Conservation (phyloP, 495 filamentous ascomycete species). For the Xylaria nigripes region DNA sequence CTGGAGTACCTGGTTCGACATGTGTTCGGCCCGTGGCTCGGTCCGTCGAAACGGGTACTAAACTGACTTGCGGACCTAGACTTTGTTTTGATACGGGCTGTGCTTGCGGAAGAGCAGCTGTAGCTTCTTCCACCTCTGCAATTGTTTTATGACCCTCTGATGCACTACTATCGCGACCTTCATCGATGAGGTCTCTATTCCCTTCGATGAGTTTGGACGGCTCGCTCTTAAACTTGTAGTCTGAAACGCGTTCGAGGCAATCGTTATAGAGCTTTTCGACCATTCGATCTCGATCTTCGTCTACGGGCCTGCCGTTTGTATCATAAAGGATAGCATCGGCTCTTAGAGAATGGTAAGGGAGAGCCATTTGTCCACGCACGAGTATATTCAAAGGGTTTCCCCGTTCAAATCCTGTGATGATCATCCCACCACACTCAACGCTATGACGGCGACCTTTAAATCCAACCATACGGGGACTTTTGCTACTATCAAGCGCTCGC, state of each 20-base stretch:
- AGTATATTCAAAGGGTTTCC: conserved; percentile 90
- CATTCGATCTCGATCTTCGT: conserved; percentile 69
- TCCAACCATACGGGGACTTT: conserved; percentile 22
- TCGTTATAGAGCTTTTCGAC: conserved; percentile 91
- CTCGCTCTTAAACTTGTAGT: conserved; percentile 70
- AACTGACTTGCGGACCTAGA: conserved; percentile 39
- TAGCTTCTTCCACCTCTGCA: conserved; percentile 56
- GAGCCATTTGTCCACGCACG: conserved; percentile 80
- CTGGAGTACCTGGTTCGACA: conserved; percentile 48
- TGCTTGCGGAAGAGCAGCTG: conserved; percentile 39
- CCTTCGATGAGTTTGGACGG: conserved; percentile 69
- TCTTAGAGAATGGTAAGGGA: conserved; percentile 74
- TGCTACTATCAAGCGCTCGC: conserved; percentile 51
- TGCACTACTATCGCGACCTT: conserved; percentile 61
- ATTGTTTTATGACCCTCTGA: conserved; percentile 64
- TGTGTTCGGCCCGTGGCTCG: conserved; percentile 53
- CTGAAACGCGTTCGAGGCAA: conserved; percentile 79
- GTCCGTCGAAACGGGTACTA: conserved; percentile 51
- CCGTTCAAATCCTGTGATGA: conserved; percentile 91
- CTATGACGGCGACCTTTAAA: conserved; percentile 60
- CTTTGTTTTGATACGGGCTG: conserved; percentile 41
- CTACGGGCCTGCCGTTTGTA: conserved; percentile 69
- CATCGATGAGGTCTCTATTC: conserved; percentile 73
- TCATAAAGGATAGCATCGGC: conserved; percentile 90
- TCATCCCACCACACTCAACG: conserved; percentile 93